Evolutionary conservation across 352 stramenopile genomes (phyloP).

Genomic region (Plasmopara viticola): DNA sequence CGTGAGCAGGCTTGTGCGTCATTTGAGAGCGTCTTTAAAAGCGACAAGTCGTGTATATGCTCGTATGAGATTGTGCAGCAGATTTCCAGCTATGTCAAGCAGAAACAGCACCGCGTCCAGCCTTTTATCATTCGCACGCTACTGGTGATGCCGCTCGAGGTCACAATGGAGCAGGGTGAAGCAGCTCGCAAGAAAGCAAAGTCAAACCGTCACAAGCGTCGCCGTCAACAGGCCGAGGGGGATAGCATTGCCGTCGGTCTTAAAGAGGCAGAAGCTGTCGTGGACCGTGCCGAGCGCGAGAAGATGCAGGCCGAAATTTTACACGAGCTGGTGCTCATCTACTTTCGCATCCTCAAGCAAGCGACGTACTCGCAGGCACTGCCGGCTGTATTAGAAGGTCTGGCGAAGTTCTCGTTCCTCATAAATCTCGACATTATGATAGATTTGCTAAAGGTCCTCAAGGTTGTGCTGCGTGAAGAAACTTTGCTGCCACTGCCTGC

Average conservation of each 20-base stretch:
- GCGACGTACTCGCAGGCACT: constrained; percentile 84
- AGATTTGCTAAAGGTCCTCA: constrained; percentile 94
- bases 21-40: constrained; percentile 68
- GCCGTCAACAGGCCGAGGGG: constrained; percentile 61
- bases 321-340: constrained; percentile 93
- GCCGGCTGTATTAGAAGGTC: constrained; percentile 87
- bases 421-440: constrained; percentile 98
- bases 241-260: constrained; percentile 88
- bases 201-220: constrained; percentile 78
- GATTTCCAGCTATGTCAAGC: constrained; percentile 77
- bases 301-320: constrained; percentile 93
- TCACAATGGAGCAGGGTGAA: constrained; percentile 84
- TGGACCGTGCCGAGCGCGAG: constrained; percentile 89
- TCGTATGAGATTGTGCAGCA: constrained; percentile 78
- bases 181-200: constrained; percentile 73
- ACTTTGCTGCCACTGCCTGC: constrained; percentile 58
- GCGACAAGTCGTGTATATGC: constrained; percentile 60
- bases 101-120: constrained; percentile 79
- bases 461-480: constrained; percentile 82
- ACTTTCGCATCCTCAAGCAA: constrained; percentile 95
- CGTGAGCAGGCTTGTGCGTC: constrained; percentile 51
- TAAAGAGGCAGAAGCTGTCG: constrained; percentile 92
- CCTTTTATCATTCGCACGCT: constrained; percentile 70
- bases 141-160: constrained; percentile 70
- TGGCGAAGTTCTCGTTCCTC: constrained; percentile 94